These are phyloP conservation scores for Spiromastix sp. DNA, from an alignment of 2,329 filamentous ascomycete genomes.

Conservation along the genomic window DNA sequence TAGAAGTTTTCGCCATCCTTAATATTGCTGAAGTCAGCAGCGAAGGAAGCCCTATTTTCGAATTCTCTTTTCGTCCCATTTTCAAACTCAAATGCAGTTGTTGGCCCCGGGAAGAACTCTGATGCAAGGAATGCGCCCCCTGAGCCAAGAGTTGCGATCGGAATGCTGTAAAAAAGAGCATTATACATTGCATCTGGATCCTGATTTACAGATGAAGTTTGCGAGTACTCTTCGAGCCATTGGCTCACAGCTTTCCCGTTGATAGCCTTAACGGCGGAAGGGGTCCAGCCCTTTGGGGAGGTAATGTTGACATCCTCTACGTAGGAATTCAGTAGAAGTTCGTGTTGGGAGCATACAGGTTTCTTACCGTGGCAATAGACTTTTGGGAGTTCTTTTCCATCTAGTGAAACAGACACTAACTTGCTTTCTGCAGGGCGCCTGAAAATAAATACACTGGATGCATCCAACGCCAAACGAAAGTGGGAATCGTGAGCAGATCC, in stretches of 20 bases:
- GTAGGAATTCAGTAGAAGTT: too few species aligned
- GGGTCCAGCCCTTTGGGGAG: slow-evolving; percentile 11
- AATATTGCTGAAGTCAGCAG: slow-evolving; percentile 23
- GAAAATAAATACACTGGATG: slow-evolving; percentile 34
- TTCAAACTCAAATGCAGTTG: slow-evolving; percentile 20
- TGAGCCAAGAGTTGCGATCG: too few species aligned
- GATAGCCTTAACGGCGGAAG: slow-evolving; percentile 20
- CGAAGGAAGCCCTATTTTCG: slow-evolving; percentile 16
- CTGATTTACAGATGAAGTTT: slow-evolving; percentile 11
- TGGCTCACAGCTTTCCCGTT: slow-evolving; percentile 19
- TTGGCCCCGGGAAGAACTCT: slow-evolving; percentile 17
- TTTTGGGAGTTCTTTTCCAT: slow-evolving; percentile 49
- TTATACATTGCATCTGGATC: slow-evolving; percentile 26
- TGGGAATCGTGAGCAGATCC: slow-evolving; percentile 55
- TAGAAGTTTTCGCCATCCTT: slow-evolving; percentile 32
- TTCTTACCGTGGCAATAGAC: slow-evolving; percentile 33
- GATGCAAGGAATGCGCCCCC: too few species aligned
- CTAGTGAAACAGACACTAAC: slow-evolving; percentile 50
- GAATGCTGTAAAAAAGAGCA: slow-evolving; percentile 17
- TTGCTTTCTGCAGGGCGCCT: slow-evolving; percentile 44
- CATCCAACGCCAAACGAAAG: slow-evolving; percentile 17
- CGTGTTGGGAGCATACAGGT: too few species aligned
- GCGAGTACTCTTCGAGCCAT: slow-evolving; percentile 17
- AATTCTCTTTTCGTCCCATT: slow-evolving; percentile 20
- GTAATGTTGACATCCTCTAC: too few species aligned